Percentiles rank a stretch among this genome's conserved stretches.
phyloP scores from a whole-genome alignment of 345 rosid species.

The Tarenaya hassleriana region DNA sequence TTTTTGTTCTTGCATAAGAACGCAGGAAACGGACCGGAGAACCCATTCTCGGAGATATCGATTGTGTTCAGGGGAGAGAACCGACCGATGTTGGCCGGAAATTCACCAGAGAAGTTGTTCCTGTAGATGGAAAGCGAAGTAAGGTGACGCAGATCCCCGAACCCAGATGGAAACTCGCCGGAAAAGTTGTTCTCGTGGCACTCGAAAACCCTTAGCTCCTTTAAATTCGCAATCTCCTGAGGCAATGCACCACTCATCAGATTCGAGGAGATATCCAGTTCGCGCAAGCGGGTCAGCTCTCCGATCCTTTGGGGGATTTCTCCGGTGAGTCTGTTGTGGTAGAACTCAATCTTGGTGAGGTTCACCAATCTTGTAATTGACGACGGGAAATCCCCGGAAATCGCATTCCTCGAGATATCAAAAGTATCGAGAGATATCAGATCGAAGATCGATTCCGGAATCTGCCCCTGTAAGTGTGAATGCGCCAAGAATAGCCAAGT shows the following conservation, averaged over 20 bases:
- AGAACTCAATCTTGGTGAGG: constrained; percentile 63
- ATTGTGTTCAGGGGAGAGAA: constrained; percentile 48
- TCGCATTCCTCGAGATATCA: constrained; percentile 48
- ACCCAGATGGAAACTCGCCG: constrained; percentile 63
- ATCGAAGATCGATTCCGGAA: constrained; percentile 57
- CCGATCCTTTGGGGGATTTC: constrained; percentile 52
- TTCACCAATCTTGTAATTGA: constrained; percentile 47
- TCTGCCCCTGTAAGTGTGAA: constrained; percentile 41
- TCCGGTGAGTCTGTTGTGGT: constrained; percentile 47
- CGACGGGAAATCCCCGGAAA: constrained; percentile 50
- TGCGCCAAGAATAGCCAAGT: constrained; percentile 43
- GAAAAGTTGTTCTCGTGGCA: constrained; percentile 46
- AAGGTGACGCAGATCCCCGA: constrained; percentile 56
- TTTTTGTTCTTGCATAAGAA: constrained; percentile 53
- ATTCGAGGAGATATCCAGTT: constrained; percentile 63
- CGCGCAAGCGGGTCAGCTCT: constrained; percentile 41
- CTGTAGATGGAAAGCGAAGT: constrained; percentile 49
- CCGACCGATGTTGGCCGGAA: constrained; percentile 59
- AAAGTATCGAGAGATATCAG: constrained; percentile 39
- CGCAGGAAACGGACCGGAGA: constrained; percentile 65
- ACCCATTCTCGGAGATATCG: constrained; percentile 80
- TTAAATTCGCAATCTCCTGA: constrained; percentile 40
- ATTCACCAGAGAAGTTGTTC: constrained; percentile 68
- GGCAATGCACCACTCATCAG: constrained; percentile 51
- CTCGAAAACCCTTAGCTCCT: constrained; percentile 53